These are phyloP conservation scores for Citrus inodora DNA, from an alignment of 345 rosid species.

Conservation along the genomic window DNA sequence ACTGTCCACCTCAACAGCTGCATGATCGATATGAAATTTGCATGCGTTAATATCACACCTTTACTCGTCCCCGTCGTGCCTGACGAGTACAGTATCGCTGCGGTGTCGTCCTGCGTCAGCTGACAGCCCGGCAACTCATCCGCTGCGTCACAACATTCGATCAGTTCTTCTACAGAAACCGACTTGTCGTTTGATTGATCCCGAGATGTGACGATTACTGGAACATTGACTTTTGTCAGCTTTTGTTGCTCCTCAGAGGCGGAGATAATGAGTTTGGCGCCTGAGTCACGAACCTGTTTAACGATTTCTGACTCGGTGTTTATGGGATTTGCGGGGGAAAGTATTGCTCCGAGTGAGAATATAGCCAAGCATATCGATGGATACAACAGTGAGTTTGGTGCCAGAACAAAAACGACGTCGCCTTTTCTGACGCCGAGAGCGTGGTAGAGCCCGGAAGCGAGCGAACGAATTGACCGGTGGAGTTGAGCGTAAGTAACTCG, in stretches of 20 bases:
- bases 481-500: conserved; percentile 42
- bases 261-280: conserved; percentile 46
- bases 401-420: conserved; percentile 51
- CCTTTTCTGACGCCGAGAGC: conserved; percentile 47
- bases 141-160: conserved; percentile 35
- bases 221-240: conserved; percentile 27
- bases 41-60: conserved; percentile 55
- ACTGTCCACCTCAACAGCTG: conserved; percentile 47
- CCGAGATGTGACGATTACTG: conserved; percentile 30
- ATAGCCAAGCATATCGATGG: conserved; percentile 49
- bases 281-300: conserved; percentile 49
- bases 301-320: conserved; percentile 47
- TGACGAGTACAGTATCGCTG: conserved; percentile 63
- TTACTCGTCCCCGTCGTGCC: conserved; percentile 67
- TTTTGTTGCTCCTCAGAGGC: conserved; percentile 49
- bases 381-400: conserved; percentile 53
- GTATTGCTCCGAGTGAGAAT: conserved; percentile 51
- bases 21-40: conserved; percentile 42
- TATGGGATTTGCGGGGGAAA: conserved; percentile 52
- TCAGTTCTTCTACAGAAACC: conserved; percentile 42
- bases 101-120: conserved; percentile 44
- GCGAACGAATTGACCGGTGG: conserved; percentile 35
- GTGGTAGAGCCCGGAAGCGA: conserved; percentile 43
- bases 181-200: conserved; percentile 1
- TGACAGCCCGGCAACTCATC: conserved; percentile 13